Evolutionary conservation across 768 basidiomycete genomes (phyloP).

Genomic region (Candolleomyces efflorescens): DNA sequence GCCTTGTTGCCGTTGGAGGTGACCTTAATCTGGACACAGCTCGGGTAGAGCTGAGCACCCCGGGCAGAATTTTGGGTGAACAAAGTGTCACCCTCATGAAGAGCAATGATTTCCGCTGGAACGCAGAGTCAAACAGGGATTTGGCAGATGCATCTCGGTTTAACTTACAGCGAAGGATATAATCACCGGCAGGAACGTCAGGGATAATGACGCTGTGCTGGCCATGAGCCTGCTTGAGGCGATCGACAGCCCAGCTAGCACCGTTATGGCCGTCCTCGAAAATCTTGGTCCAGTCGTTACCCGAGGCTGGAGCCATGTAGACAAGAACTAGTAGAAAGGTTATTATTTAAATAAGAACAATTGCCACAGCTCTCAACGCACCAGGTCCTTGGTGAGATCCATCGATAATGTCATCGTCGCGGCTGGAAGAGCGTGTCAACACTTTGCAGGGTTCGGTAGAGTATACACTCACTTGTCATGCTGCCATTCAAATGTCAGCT

Average conservation of each 20-base stretch:
- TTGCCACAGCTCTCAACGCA: slow-evolving; percentile 7
- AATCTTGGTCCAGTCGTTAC: slow-evolving; percentile 30
- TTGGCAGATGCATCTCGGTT: background rate
- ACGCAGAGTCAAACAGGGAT: slow-evolving; percentile 7
- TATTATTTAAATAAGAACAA: background rate
- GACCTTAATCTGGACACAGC: slow-evolving; percentile 43
- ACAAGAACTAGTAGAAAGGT: slow-evolving; percentile 22
- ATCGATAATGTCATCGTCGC: slow-evolving; percentile 33
- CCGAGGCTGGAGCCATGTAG: slow-evolving; percentile 26
- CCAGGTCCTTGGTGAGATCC: slow-evolving; percentile 30
- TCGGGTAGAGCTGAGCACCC: slow-evolving; percentile 47
- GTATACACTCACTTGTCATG: slow-evolving; percentile 22
- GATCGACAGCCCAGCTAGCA: slow-evolving; percentile 27
- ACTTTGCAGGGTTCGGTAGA: background rate
- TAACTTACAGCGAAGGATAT: slow-evolving; percentile 27
- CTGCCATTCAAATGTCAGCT: slow-evolving; percentile 32
- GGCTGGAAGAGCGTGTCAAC: slow-evolving; percentile 16
- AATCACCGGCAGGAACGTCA: slow-evolving; percentile 29
- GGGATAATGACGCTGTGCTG: slow-evolving; percentile 31
- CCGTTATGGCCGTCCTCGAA: slow-evolving; percentile 23
- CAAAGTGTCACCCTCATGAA: slow-evolving; percentile 28
- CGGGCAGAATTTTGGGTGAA: slow-evolving; percentile 28
- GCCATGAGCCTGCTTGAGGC: slow-evolving; percentile 24
- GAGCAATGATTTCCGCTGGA: slow-evolving; percentile 30
- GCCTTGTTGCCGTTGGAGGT: slow-evolving; percentile 23